Percentiles rank a stretch among this genome's conserved stretches.
These are phyloP conservation scores for Aspergillus floridensis DNA, from an alignment of 2,329 filamentous ascomycete species.

Conservation along the genomic window DNA sequence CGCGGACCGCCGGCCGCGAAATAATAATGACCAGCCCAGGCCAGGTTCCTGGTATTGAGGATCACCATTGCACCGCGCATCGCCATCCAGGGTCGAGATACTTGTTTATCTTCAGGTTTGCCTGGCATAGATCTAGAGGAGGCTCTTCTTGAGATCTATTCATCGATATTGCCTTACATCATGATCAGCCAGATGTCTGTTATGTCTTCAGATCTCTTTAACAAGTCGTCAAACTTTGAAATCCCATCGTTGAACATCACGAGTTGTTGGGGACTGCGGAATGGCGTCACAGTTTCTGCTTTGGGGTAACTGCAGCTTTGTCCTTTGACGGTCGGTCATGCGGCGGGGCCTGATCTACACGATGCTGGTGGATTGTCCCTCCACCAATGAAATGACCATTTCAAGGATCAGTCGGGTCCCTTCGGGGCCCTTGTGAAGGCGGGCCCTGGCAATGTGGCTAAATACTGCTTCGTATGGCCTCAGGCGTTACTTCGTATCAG, in stretches of 20 bases:
- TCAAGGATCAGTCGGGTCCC: conserved; percentile 11
- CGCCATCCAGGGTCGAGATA: background rate
- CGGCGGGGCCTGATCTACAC: conserved; percentile 16
- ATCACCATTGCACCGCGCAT: background rate
- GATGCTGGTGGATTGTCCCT: conserved; percentile 9
- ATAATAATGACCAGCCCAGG: background rate
- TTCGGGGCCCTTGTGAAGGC: conserved; percentile 12
- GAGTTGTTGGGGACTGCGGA: conserved; percentile 14
- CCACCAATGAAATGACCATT: conserved; percentile 14
- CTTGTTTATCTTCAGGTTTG: background rate
- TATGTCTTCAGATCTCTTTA: background rate
- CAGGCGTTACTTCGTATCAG: background rate
- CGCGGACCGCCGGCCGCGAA: background rate
- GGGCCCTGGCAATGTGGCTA: background rate
- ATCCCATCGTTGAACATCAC: conserved; percentile 13
- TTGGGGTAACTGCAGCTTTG: conserved; percentile 22
- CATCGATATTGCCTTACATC: conserved; percentile 12
- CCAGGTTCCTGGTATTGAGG: background rate
- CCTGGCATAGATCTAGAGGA: conserved; percentile 4
- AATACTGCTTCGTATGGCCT: background rate
- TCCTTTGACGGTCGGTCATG: conserved; percentile 19
- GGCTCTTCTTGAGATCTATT: background rate
- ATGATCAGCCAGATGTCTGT: conserved; percentile 7
- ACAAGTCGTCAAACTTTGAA: conserved; percentile 1
- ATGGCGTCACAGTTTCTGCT: conserved; percentile 25